Conservation (phyloP, 331 rosid species). For the Dryas integrifolia region DNA sequence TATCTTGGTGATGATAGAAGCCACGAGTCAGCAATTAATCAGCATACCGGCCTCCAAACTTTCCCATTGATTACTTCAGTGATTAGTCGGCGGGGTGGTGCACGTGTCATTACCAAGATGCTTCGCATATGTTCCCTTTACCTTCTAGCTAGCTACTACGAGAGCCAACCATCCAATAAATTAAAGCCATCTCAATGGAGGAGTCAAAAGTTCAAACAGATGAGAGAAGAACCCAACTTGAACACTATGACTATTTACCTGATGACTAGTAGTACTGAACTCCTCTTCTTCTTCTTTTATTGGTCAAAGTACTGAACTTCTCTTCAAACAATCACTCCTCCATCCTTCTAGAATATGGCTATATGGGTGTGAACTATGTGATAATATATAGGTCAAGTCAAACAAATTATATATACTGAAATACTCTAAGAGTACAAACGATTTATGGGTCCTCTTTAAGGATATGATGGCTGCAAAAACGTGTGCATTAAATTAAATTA, state of each 20-base stretch:
- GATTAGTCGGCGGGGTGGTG: neutral
- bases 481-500: neutral
- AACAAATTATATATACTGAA: neutral
- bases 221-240: constrained; percentile 9
- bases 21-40: neutral
- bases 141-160: neutral
- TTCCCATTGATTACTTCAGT: neutral
- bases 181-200: neutral
- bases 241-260: neutral
- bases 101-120: constrained; percentile 15
- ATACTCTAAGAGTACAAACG: neutral
- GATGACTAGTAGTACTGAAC: constrained; percentile 3
- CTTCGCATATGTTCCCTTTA: constrained; percentile 28
- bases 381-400: neutral
- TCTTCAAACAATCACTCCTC: neutral
- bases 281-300: neutral
- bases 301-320: too few relatives aligned
- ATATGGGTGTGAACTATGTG: neutral
- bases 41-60: neutral
- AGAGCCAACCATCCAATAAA: neutral
- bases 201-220: neutral
- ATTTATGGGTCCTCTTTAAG: neutral
- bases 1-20: neutral
- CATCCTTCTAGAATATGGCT: neutral
- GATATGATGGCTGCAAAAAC: constrained; percentile 3